Conservation (phyloP, 768 basidiomycete species). For the Pleurotus tuber-regium region DNA sequence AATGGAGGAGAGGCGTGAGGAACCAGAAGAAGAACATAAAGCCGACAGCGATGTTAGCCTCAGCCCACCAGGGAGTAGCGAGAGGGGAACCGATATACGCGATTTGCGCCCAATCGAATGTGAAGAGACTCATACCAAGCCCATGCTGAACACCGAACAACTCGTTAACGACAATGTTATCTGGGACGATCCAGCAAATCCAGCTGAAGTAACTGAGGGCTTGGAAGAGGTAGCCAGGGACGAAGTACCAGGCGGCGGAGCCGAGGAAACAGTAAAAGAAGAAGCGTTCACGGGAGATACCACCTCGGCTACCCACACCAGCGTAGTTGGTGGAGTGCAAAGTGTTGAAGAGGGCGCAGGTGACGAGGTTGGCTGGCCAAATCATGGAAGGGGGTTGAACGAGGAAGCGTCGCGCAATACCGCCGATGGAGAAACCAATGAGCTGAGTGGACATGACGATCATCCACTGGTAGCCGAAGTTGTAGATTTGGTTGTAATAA, state of each 20-base stretch:
- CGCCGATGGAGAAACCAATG: slow-evolving; percentile 82
- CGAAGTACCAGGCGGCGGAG: slow-evolving; percentile 63
- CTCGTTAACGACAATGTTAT: slow-evolving; percentile 67
- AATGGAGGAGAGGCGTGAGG: slow-evolving; percentile 63
- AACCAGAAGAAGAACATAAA: slow-evolving; percentile 75
- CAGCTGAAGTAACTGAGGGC: slow-evolving; percentile 60
- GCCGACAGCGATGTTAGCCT: slow-evolving; percentile 62
- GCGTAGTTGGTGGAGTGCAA: slow-evolving; percentile 71
- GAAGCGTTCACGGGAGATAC: slow-evolving; percentile 74
- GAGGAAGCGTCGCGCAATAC: slow-evolving; percentile 70
- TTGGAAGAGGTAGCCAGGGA: slow-evolving; percentile 75
- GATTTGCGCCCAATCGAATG: slow-evolving; percentile 78
- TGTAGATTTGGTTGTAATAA: slow-evolving; percentile 65
- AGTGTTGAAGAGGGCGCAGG: slow-evolving; percentile 77
- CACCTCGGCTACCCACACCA: slow-evolving; percentile 61
- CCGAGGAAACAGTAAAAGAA: slow-evolving; percentile 63
- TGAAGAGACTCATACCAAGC: slow-evolving; percentile 69
- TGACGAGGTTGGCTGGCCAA: slow-evolving; percentile 77
- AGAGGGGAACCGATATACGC: slow-evolving; percentile 71
- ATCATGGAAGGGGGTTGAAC: slow-evolving; percentile 75
- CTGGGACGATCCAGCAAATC: slow-evolving; percentile 65
- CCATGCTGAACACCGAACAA: slow-evolving; percentile 64
- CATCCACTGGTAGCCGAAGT: slow-evolving; percentile 71
- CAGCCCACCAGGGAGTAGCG: slow-evolving; percentile 82
- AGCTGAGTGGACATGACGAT: slow-evolving; percentile 73